Evolutionary conservation across 2,329 filamentous ascomycete genomes (phyloP), one percentile per base, ranked within the genome.

Genomic region (Trichoderma polysporum): DNA sequence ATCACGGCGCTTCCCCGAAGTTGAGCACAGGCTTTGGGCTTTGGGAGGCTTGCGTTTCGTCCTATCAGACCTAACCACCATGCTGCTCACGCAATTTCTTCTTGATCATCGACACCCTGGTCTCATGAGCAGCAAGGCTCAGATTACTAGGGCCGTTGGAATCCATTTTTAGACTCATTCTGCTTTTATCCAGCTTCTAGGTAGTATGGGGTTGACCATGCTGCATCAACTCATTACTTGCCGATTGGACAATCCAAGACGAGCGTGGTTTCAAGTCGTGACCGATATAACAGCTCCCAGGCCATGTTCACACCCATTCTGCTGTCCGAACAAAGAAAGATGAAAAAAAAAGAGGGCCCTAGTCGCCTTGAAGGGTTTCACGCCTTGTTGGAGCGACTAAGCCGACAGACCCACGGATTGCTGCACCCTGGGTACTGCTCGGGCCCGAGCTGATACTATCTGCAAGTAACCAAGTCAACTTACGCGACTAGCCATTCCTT

Each of bases 251-350:
- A 25, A 62, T 27, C 39, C 58, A 49, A 63, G 66, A 63, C 58
- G 52, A 41, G 58, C 68, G 68, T 65, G 64, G 71, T 72, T 68
- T 68, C 69, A 71, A 67, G 58, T 70, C 8, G 37, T 39, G 50
- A 37, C 17, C 8, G 39, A 60, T 35, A 60, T 60, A 60, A 60
- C 57, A 49, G 27, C 39, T 64, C 64, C 41, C 37, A 52, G 66
- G 64, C 68, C 69, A 68, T 59, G 59, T 17, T 35, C 60, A 50
- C 49, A 50, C 33, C 41, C 45, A 37, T 39, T 22, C 19, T 19
- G 45, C 13, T 17, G 52, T 64, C 49, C 62, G 62, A 53, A 66
- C 67, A 68, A 66, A 68, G 66, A 58, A 39, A 62, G 54, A 66
- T 45, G 41, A 19, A 58, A 68, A 64, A 66, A 62, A 62, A 53